Base-by-base conservation (phyloP, 192 early-diverging fungal genomes). In the Endogone sp. region DNA sequence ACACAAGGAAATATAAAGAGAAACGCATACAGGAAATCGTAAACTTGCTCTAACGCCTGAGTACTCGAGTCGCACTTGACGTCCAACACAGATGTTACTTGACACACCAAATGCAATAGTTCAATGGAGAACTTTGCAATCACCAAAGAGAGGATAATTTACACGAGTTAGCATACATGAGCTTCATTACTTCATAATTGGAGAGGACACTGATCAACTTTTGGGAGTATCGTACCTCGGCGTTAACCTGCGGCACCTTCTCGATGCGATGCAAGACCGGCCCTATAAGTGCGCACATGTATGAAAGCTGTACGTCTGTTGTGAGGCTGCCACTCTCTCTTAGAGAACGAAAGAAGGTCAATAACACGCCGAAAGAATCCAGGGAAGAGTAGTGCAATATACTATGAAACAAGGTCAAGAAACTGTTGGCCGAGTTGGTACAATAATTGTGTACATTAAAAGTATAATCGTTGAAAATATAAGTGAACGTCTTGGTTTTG, bases 251-350 rank as follows among this genome's bases (percentile, higher is more conserved):
- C 22, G 82, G 75, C 16, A 85, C 59, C 37, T 85, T 82, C 63
- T 88, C 92, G 32, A 92, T 81, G 26, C 92, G 80, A 76, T 93
- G 86, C 44, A 92, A 73, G 21, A 88, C 74, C 2, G 92, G 92
- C 3, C 92, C 92, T 22, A 92, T 64, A 29, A 91, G 72, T 6
- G 86, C 84, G 64, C 89, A 90, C 49, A 91, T 70, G 62, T 91
- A 93, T 26, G 91, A 78, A 11, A 92, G 65, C 62, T 93, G 92
- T 2, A 85, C 81, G 71, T 93, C 92, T 1, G 90, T 88, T 57
- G 77, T 75, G 49, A 88, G 73, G 66, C 72, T 74, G 58, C 75
- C 79, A 32, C 74, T 71, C 8, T 29, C 60, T 21, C 79, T 63
- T 63, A 81, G 71, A 26, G 69, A 64, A 60, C 80, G 71, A 4